A percentile compares a stretch with the other conserved stretches of the same genome.
phyloP scores from a whole-genome alignment of 306 rosid species.

The Malus sieversii region DNA sequence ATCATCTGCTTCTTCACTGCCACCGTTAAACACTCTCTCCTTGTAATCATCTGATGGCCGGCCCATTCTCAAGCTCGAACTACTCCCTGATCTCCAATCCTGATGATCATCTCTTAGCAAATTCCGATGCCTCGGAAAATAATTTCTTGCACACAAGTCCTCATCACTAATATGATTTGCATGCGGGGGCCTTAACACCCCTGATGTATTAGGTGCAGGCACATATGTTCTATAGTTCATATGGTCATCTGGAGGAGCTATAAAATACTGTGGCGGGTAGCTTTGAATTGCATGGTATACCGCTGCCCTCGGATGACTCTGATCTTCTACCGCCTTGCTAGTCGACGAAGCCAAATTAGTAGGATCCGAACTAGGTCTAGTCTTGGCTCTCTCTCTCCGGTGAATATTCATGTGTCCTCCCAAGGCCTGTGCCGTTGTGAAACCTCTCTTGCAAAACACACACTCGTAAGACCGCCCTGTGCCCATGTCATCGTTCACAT shows the following conservation, averaged over 20 bases:
- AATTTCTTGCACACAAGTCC: constrained; percentile 22
- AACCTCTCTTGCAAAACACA: constrained; percentile 82
- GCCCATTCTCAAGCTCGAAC: constrained; percentile 31
- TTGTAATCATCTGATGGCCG: constrained; percentile 1
- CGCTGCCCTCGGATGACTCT: neutral
- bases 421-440: constrained; percentile 85
- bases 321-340: constrained; percentile 7
- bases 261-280: constrained; percentile 18
- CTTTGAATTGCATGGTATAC: constrained; percentile 24
- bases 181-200: constrained; percentile 18
- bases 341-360: constrained; percentile 1
- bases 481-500: constrained; percentile 29
- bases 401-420: constrained; percentile 96
- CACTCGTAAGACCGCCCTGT: constrained; percentile 72
- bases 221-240: constrained; percentile 31
- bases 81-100: constrained; percentile 36
- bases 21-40: constrained; percentile 13
- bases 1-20: constrained; percentile 4
- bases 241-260: constrained; percentile 21
- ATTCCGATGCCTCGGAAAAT: constrained; percentile 1
- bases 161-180: constrained; percentile 12
- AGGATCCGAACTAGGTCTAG: constrained; percentile 28
- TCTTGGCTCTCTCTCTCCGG: constrained; percentile 55
- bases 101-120: constrained; percentile 21
- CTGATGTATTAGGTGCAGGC: constrained; percentile 18